phyloP scores from a whole-genome alignment of 257 asterid species.

The Linaria vulgaris region DNA sequence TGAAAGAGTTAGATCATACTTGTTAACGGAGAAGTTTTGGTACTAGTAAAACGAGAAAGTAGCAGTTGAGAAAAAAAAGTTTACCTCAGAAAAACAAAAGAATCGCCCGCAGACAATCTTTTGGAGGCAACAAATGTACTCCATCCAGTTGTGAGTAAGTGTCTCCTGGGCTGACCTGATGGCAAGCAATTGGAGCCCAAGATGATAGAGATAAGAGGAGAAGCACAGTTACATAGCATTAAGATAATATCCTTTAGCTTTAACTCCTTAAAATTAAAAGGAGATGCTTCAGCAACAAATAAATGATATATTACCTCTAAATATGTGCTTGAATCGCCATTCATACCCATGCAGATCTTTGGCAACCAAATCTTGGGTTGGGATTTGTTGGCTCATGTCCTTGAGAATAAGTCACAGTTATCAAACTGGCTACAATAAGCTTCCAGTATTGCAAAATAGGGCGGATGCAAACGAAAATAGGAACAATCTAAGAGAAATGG shows the following conservation, averaged over 20 bases:
- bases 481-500: neutral
- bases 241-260: neutral
- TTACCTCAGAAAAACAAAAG: conserved; percentile 62
- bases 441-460: neutral
- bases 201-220: neutral
- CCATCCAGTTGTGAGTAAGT: conserved; percentile 67
- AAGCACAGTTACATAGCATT: neutral
- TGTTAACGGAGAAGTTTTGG: neutral
- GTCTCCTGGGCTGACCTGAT: conserved; percentile 67
- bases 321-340: conserved; percentile 20
- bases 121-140: conserved; percentile 55
- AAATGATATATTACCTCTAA: neutral
- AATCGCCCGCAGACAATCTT: conserved; percentile 56
- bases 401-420: conserved; percentile 9
- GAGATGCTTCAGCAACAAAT: neutral
- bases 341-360: conserved; percentile 45
- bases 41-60: neutral
- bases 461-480: neutral
- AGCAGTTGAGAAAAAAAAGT: neutral
- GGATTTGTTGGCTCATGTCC: conserved; percentile 52
- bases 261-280: neutral
- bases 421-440: neutral
- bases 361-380: conserved; percentile 54
- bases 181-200: neutral
- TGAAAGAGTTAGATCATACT: neutral